Base-by-base conservation (phyloP, 768 basidiomycete genomes). In the Tephrocybe sp. region DNA sequence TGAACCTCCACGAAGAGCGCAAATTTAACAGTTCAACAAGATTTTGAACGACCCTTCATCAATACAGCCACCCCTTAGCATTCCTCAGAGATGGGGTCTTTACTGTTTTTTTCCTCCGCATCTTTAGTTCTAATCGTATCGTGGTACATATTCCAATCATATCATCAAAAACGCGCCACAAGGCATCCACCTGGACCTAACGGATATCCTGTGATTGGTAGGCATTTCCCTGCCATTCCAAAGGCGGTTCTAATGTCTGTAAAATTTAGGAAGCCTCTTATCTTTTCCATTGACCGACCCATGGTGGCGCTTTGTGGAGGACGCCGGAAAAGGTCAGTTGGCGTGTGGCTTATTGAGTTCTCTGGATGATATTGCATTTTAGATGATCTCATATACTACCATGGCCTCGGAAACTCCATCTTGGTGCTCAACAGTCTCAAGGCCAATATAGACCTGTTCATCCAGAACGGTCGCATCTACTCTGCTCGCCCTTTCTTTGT, bases 341-440 rank as follows among this genome's bases (percentile, higher is more conserved):
- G 4, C n/a, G 11, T 34, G 1, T 8, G 11, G 24, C 13, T 36
- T 15, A 36, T 4, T 15, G 16, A 4, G 16, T 16, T 9, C 12
- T 19, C 34, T n/a, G 19, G 3, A 3, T 36, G 31, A 6, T n/a
- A 37, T 37, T 16, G 10, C n/a, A 5, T n/a, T 45, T 45, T 21
- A 46, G 45, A 4, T 16, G 45, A 38, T 29, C 16, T 46, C 9
- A 18, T 46, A 37, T 46, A 46, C 16, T 46, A 38, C 9, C 45
- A 25, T 21, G 45, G 45, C 23, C 30, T 46, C 7, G 45, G 45
- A 24, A 46, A 46, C n/a, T 46, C 45, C 24, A 24, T 46, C 15
- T n/a, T 46, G 23, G 36, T 46, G 4, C 45, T 46, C n/a, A 46
- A 46, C 22, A 38, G 33, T 11, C 13, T 46, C 30, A 36, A 46